phyloP scores from a whole-genome alignment of 129 eudicot genomes.

The Flaveria bidentis region DNA sequence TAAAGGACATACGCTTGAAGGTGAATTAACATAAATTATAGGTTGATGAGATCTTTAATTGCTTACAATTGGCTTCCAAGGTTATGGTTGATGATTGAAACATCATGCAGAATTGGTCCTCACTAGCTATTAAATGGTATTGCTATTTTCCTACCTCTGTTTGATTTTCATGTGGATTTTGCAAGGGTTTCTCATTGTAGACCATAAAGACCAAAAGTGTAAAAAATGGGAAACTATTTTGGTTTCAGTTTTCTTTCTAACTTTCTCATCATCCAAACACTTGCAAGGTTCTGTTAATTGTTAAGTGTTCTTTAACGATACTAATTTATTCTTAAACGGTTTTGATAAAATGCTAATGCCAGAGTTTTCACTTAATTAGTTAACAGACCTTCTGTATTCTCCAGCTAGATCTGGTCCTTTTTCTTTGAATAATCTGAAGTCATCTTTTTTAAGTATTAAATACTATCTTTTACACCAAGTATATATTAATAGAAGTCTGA shows the following conservation, averaged over 20 bases:
- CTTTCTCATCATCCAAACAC: background rate
- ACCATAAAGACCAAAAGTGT: background rate
- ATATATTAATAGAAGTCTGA: background rate
- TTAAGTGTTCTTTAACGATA: background rate
- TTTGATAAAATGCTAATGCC: background rate
- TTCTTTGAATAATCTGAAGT: too few relatives aligned
- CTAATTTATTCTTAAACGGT: background rate
- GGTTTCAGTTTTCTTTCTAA: background rate
- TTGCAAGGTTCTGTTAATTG: background rate
- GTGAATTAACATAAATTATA: background rate
- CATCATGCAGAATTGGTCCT: background rate
- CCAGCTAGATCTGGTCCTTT: background rate
- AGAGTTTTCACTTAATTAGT: background rate
- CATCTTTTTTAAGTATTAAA: too few relatives aligned
- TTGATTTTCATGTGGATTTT: background rate
- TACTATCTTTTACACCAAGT: too few relatives aligned
- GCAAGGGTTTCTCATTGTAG: background rate
- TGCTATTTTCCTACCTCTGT: background rate
- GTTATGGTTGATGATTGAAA: background rate
- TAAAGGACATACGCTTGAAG: background rate
- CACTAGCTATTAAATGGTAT: background rate
- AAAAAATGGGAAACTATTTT: background rate
- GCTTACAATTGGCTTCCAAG: too few relatives aligned
- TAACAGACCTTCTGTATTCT: background rate
- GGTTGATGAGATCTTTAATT: background rate